Evolutionary conservation across 2,329 filamentous ascomycete genomes (phyloP), one percentile per base, ranked within the genome.

Genomic region (Aspergillus sp.): DNA sequence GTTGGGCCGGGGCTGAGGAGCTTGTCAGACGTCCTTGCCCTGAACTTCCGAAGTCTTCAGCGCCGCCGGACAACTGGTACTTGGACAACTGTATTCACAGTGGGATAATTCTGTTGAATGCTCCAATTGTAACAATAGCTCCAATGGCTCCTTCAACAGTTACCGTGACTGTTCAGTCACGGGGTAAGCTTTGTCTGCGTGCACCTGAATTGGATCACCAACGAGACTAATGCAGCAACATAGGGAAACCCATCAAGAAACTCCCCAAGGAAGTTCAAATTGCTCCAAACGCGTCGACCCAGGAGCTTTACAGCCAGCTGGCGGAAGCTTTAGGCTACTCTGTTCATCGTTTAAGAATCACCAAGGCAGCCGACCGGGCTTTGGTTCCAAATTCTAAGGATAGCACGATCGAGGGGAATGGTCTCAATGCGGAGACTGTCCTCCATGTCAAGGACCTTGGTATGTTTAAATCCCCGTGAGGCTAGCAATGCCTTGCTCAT

Each of bases 381-480:
- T 70, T 82, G 42, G 74, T 89, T 13, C 78, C 82, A 53, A 87
- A 87, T 65, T 64, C 70, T 18, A 71, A 78, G 55, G 77, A 80
- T 53, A 74, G 78, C 13, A 83, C 79, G 2, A 72, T 88, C 38
- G 74, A 82, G 60, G 77, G 79, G 44, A 82, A 81, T 3, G 84
- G 85, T 13, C 73, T 89, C 45, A 77, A 79, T 54, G 81, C 87
- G 63, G 81, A 83, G 65, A 85, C 83, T 62, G 79, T 81, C 18
- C 76, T 99, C 48, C 86, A 95, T 65, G 90, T 98, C 62, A 98
- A 99, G 80, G 93, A 99, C 73, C 82, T 99, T 30, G 95, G 92
- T 93, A 83, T 53, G 83, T 69, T 50, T 43, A 15, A 20, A 4
- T n/a, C 22, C 15, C n/a, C n/a, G n/a, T 15, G 24, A 47, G 3